Evolutionary conservation across 169 alveolate species (phyloP), one percentile per base, ranked within the genome.

Genomic region (Nephromyces sp.): DNA sequence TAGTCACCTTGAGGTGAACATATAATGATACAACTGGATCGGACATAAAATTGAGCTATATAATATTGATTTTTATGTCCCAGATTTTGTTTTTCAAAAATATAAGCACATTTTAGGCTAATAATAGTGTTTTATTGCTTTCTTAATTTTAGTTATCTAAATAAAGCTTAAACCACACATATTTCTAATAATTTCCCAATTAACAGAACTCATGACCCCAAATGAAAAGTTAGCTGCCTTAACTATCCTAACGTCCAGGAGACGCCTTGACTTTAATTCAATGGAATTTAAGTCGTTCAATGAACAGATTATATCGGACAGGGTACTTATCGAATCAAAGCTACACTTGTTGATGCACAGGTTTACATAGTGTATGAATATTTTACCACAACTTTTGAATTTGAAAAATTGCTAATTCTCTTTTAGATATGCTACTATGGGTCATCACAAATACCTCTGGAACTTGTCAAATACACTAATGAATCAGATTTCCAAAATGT

Each of bases 291-390:
- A n/a, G 8, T 57, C 15, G 8, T 62, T 21, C 68, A 62, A 62
- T 62, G 68, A 62, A 8, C 8, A 15, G 33, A n/a, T 62, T 8
- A 8, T 62, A 8, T 8, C 8, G 63, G 28, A n/a, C 33, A n/a
- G 15, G 51, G n/a, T 57, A 8, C 51, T 62, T 8, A 15, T 62
- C 51, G 15, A 15, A n/a, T 24, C n/a, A 8, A 8, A 8, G n/a
- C 68, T 62, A n/a, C 51, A 62, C 68, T 57, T 62, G 8, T n/a
- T 62, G 33, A 15, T 62, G 8, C 68, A 62, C 51, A 62, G 68
- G 68, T 62, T 8, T 8, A 62, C n/a, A n/a, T n/a, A n/a, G n/a
- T n/a, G n/a, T n/a, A n/a, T n/a, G n/a, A n/a, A n/a, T n/a, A n/a
- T n/a, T n/a, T 62, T 8, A n/a, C 15, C 15, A 62, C 66, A 8